Evolutionary conservation across 78 protist genomes (phyloP), one percentile per base, ranked within the genome.

Genomic region (Chrysochromulina tobinii): DNA sequence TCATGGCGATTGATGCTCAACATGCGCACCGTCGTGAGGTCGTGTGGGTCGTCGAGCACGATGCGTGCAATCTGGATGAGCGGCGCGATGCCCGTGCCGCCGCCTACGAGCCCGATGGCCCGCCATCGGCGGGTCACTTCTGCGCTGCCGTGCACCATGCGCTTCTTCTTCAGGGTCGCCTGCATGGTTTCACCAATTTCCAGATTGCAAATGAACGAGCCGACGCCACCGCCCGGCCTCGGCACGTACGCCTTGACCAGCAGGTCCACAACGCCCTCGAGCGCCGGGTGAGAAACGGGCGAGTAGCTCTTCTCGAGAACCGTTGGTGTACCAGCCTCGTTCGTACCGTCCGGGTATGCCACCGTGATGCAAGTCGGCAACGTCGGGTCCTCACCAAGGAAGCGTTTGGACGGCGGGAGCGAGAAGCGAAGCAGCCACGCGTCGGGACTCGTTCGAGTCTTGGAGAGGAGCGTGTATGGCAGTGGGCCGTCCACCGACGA

Each of bases 71-170:
- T 55, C 87, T 79, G 87, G 25, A 79, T 61, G 64, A 79, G 25
- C 64, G 87, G 87, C 87, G 87, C 87, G 64, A 79, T 55, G 27
- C 87, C 87, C 38, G 87, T 79, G 23, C 87, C 87, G 2, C 87
- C 87, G n/a, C 50, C 87, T 4, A 25, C 83, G 12, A 73, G 57
- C 20, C 83, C 83, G 83, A 73, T 8, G 83, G 9, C 7, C 54
- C 3, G 17, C 83, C 83, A 73, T 1, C 83, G 83, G 57, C 83
- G 38, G 17, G 20, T 23, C 27, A 73, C 83, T 1, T 53, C 83
- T 8, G 83, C 83, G 54, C 50, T 25, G 83, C 83, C 83, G 55
- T 73, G 83, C 57, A 73, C 20, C 57, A 50, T 18, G 57, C 83
- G 83, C 53, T 27, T 6, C 38, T 11, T 50, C 54, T 73, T 73